Evolutionary conservation across 2,329 filamentous ascomycete species (phyloP), one percentile per base, ranked within the genome.

Genomic region (Hirsutella rhossiliensis): DNA sequence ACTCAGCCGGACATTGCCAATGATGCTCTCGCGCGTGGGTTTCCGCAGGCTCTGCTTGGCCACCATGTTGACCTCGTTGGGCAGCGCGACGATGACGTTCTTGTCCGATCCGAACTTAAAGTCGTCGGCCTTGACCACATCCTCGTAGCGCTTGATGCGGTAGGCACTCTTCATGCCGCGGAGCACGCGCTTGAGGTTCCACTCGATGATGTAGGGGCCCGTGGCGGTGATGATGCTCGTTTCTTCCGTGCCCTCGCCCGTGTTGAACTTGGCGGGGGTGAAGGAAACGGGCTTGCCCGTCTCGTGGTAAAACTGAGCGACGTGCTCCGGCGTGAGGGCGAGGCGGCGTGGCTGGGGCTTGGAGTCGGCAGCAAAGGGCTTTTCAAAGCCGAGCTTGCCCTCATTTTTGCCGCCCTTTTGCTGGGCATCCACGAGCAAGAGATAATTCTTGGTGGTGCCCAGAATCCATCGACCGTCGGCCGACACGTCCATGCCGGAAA

Each of bases 61-160:
- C 12, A 98, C 87, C 89, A 97, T 97, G 64, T 96, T 94, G 53
- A 98, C 92, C 62, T 97, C 89, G 59, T 98, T 95, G 2, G 92
- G 89, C 50, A 98, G 69, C 1, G 92, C 92, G 31, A 98, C 90
- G 56, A 98, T 95, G 55, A 98, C 87, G 56, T 96, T 96, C 76
- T 95, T 94, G 64, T 98, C 92, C 5, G 83, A 89, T 40, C 90
- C 90, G 57, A 88, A 98, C 56, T 92, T 88, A 79, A 98, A 98
- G 62, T 98, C 94, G 62, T 98, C 92, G 4, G 92, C 92, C 72
- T 94, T 96, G 59, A 98, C 88, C 50, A 94, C 84, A 56, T 98
- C 92, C 1, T 80, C 76, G 60, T 98, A 98, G 15, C 92, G 83
- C 73, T 97, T 96, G 73, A 98, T 97, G 54, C 82, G 85, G 68